phyloP scores from a whole-genome alignment of 2,329 filamentous ascomycete genomes.

The Colletotrichum echinochloae region DNA sequence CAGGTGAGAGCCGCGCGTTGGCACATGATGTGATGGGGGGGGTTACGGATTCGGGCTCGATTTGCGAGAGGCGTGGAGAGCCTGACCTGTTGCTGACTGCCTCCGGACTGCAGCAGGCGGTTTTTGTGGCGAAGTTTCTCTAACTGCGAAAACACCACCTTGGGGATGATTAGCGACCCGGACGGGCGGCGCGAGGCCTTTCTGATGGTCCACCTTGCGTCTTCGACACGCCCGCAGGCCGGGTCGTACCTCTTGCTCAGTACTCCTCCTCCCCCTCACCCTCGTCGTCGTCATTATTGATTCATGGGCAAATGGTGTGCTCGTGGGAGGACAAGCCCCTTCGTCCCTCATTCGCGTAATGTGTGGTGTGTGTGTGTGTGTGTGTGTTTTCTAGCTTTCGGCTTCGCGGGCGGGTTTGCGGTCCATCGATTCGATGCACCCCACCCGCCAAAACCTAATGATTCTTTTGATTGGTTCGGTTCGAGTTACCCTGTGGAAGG shows the following conservation, averaged over 20 bases:
- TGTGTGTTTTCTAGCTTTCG: background rate
- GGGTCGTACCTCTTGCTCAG: background rate
- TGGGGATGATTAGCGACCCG: background rate
- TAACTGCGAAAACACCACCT: background rate
- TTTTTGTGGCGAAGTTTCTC: background rate
- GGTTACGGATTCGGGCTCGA: conserved; percentile 17
- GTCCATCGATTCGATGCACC: background rate
- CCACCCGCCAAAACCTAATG: background rate
- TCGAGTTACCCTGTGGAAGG: background rate
- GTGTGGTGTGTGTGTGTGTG: background rate
- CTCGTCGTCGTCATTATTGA: background rate
- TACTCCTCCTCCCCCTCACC: background rate
- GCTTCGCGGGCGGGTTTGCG: background rate
- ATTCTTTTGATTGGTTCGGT: conserved; percentile 5
- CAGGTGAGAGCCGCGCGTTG: background rate
- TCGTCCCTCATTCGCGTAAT: background rate
- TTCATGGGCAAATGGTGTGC: background rate
- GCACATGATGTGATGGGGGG: conserved; percentile 10
- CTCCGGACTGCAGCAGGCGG: background rate
- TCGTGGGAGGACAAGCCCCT: background rate
- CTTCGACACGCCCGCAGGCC: background rate
- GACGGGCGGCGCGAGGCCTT: background rate
- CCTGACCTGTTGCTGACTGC: conserved; percentile 1
- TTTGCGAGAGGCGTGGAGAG: conserved; percentile 9
- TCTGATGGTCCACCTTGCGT: background rate